Percentiles rank a stretch among this genome's conserved stretches.
Conservation (phyloP, 2,329 filamentous ascomycete genomes). For the Penicillium sp. region DNA sequence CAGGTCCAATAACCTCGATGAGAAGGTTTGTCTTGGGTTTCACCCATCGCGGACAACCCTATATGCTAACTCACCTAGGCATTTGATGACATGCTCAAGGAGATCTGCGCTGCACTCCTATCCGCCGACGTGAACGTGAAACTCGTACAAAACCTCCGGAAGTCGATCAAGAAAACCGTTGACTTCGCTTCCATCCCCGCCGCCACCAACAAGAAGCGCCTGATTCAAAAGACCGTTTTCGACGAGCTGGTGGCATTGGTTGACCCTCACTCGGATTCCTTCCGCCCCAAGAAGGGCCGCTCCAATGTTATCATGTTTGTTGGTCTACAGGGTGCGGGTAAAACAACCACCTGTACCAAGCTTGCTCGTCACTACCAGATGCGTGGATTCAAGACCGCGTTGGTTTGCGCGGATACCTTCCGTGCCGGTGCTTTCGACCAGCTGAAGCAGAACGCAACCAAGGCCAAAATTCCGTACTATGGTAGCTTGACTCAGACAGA, state of each 20-base stretch:
- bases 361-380: conserved; percentile 92
- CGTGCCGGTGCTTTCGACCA: conserved; percentile 98
- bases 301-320: conserved; percentile 99
- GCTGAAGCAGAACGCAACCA: conserved; percentile 97
- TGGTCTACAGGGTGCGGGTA: conserved; percentile 93
- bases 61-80: conserved; percentile 57
- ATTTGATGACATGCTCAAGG: conserved; percentile 97
- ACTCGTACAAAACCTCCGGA: conserved; percentile 85
- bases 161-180: conserved; percentile 85
- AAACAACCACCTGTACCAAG: conserved; percentile 98
- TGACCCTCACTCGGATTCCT: conserved; percentile 90
- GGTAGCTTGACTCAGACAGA: conserved; percentile 96
- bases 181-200: conserved; percentile 93
- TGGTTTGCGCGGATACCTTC: conserved; percentile 98
- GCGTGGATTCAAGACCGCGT: conserved; percentile 84
- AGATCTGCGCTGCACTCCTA: conserved; percentile 92
- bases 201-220: conserved; percentile 94
- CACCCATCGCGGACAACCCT: not conserved
- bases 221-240: conserved; percentile 97
- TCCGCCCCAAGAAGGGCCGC: conserved; percentile 95
- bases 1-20: conserved; percentile 87
- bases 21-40: conserved; percentile 66
- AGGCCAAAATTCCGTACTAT: conserved; percentile 98
- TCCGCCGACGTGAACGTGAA: conserved; percentile 97
- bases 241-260: conserved; percentile 95